Base-by-base conservation (phyloP, 2,329 filamentous ascomycete genomes). In the Penicillium sp. region DNA sequence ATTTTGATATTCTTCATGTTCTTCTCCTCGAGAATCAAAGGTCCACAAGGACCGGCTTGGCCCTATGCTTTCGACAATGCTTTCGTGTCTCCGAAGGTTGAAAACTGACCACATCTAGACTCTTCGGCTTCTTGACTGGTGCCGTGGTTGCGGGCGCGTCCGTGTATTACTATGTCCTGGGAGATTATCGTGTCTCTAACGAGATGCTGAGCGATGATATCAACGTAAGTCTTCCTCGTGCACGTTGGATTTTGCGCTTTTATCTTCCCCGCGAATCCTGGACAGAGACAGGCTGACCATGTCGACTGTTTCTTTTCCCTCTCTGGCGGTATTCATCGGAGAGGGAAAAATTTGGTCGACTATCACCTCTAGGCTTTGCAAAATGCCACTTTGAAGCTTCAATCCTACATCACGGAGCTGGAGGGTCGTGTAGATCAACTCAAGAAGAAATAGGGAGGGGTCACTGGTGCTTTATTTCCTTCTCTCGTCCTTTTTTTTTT, bases 181-280 rank as follows among this genome's bases (percentile, higher is more conserved):
- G 91, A 67, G 90, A 97, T 71, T 97, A 96, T 77, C 89, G 90
- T 74, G 78, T 90, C 38, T 88, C 89, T 59, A 97, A 96, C 75
- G 88, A 95, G 73, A 80, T 96, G 65, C 76, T 97, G 72, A 91
- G 85, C 52, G 90, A 95, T 73, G 91, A 97, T 72, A 95, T 97
- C 69, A 91, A 91, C 73, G 91, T 96, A 28, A 3, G 33, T 36
- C 18, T 28, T 80, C 71, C 28, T 28, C 8, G 11, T 9, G 12
- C 24, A 11, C 13, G 7, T 8, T 18, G 1, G 18, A 18, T 18
- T 18, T 18, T 18, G 18, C 18, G 18, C 18, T 18, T 18, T 18
- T 18, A 18, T 18, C 18, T 18, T 18, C 18, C 18, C 18, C 18
- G 3, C 18, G 18, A 18, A 18, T 18, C 18, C 18, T 18, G 18